Conservation (phyloP, 345 rosid species). For the Eucalyptus decipiens region DNA sequence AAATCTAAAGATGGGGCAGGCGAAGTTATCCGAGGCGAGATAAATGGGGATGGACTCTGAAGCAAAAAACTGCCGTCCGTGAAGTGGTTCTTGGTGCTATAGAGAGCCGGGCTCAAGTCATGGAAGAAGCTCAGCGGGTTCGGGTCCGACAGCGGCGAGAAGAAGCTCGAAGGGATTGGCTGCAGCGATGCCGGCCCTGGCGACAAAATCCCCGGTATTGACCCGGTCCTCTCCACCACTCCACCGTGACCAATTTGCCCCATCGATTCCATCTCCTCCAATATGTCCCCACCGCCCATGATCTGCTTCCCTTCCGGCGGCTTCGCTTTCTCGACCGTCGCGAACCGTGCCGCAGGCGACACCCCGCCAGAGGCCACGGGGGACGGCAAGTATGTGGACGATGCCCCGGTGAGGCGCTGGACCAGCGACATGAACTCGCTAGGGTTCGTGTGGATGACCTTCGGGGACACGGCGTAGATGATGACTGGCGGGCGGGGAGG, state of each 20-base stretch:
- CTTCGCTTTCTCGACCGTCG: slow-evolving; percentile 46
- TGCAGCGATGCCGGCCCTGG: slow-evolving; percentile 66
- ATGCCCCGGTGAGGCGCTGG: slow-evolving; percentile 78
- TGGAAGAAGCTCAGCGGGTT: slow-evolving; percentile 36
- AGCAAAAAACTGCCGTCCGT: slow-evolving; percentile 32
- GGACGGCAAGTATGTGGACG: slow-evolving; percentile 13
- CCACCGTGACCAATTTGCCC: not conserved
- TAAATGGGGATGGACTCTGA: slow-evolving; percentile 42
- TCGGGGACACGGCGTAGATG: slow-evolving; percentile 81
- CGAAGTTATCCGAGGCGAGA: slow-evolving; percentile 25
- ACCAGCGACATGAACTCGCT: slow-evolving; percentile 80
- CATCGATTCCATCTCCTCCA: slow-evolving; percentile 23
- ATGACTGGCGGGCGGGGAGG: slow-evolving; percentile 54
- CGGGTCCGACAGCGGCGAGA: slow-evolving; percentile 46
- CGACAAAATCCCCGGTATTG: slow-evolving; percentile 56
- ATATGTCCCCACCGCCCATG: slow-evolving; percentile 1
- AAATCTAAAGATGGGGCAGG: slow-evolving; percentile 43
- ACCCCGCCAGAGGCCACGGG: slow-evolving; percentile 17
- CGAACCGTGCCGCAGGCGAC: slow-evolving; percentile 75
- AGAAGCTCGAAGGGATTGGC: slow-evolving; percentile 47
- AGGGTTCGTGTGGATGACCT: slow-evolving; percentile 77
- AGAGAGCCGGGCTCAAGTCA: slow-evolving; percentile 43
- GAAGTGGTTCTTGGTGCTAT: slow-evolving; percentile 28
- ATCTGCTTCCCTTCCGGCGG: slow-evolving; percentile 13
- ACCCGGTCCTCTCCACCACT: slow-evolving; percentile 17